phyloP scores from a whole-genome alignment of 495 filamentous ascomycete species.

The Neurospora sp. region DNA sequence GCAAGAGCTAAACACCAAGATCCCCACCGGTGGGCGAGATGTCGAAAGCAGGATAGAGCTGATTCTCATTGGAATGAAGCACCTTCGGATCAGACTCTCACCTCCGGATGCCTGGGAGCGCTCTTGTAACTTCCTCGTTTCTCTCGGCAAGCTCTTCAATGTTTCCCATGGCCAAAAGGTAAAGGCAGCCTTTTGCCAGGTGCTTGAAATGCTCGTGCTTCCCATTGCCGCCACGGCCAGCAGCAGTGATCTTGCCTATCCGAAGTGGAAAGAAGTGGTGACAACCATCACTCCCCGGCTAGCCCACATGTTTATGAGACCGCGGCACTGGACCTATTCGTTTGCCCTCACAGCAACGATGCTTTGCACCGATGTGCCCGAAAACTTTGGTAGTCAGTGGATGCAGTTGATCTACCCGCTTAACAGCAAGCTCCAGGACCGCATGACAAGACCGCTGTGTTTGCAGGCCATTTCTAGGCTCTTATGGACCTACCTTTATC shows the following conservation, averaged over 20 bases:
- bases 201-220: conserved; percentile 78
- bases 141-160: conserved; percentile 69
- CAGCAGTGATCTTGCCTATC: conserved; percentile 60
- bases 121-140: conserved; percentile 79
- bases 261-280: conserved; percentile 79
- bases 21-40: conserved; percentile 43
- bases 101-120: conserved; percentile 71
- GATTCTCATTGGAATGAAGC: conserved; percentile 81
- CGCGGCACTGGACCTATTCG: conserved; percentile 77
- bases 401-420: conserved; percentile 64
- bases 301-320: conserved; percentile 75
- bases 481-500: conserved; percentile 94
- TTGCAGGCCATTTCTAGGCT: conserved; percentile 84
- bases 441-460: conserved; percentile 64
- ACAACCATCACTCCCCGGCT: conserved; percentile 64
- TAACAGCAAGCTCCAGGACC: conserved; percentile 72
- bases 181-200: conserved; percentile 88
- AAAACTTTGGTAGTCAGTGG: conserved; percentile 79
- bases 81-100: conserved; percentile 62
- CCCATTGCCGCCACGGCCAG: conserved; percentile 71
- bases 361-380: conserved; percentile 76
- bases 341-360: conserved; percentile 79
- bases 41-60: conserved; percentile 72
- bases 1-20: conserved; percentile 58
- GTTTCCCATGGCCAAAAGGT: conserved; percentile 76